Percentiles rank a stretch among this genome's conserved stretches.
Conservation (phyloP, 2,329 filamentous ascomycete species). For the Penicillium digitatum region DNA sequence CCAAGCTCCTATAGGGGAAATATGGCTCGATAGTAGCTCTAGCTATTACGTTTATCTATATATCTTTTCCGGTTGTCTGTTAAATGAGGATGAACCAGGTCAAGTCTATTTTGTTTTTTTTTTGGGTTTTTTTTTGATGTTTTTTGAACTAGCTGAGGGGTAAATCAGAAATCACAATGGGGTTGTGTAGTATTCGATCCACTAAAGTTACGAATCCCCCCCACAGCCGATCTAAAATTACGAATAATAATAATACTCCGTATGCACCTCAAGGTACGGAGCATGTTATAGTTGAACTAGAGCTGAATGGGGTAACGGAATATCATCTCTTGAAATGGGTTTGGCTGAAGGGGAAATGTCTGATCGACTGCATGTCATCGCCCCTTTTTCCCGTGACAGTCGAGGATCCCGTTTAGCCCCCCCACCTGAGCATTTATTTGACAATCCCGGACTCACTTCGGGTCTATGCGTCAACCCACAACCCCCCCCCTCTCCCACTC, state of each 20-base stretch:
- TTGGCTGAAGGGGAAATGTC: slow-evolving; percentile 9
- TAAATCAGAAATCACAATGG: neutral
- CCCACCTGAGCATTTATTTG: slow-evolving; percentile 1
- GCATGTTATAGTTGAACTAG: neutral
- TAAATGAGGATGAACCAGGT: neutral
- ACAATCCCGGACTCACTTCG: neutral
- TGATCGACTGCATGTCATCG: slow-evolving; percentile 27
- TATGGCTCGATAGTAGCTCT: neutral
- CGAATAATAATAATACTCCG: neutral
- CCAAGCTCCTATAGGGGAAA: neutral
- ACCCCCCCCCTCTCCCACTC: neutral
- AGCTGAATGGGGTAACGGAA: neutral
- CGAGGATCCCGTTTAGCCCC: slow-evolving; percentile 6
- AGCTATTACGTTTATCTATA: neutral
- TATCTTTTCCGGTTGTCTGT: neutral
- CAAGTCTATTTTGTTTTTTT: too few relatives aligned
- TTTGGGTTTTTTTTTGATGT: too few relatives aligned
- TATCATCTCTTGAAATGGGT: neutral
- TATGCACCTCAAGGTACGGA: neutral
- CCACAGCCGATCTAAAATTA: too few relatives aligned
- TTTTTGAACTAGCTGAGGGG: neutral
- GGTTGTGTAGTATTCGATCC: neutral
- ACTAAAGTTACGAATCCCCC: neutral
- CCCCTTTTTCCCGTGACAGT: slow-evolving; percentile 11
- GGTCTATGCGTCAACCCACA: slow-evolving; percentile 3